Percentiles rank a stretch among this genome's conserved stretches.
Evolutionary conservation across 306 rosid species (phyloP).

Genomic region (Canavalia ensiformis): DNA sequence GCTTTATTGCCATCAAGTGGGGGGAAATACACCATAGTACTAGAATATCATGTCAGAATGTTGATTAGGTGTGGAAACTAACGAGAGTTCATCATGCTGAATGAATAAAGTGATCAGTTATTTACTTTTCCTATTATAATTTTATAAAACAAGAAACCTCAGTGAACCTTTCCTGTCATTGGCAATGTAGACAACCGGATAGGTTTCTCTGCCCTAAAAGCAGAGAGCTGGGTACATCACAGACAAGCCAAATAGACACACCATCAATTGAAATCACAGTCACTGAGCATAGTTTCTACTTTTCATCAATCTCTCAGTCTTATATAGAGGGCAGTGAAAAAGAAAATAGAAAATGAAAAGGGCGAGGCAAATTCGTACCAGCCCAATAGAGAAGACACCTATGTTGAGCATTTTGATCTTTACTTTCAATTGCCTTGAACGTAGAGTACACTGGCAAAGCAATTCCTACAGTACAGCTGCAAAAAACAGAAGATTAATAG

Average conservation of each 20-base stretch:
- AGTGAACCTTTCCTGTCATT: neutral
- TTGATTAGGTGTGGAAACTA: constrained; percentile 12
- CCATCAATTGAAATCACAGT: neutral
- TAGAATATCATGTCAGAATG: neutral
- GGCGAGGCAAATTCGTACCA: constrained; percentile 53
- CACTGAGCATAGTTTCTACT: neutral
- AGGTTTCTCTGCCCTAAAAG: constrained; percentile 7
- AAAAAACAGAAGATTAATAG: constrained; percentile 26
- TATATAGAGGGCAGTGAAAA: neutral
- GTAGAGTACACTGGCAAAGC: constrained; percentile 91
- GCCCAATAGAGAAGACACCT: constrained; percentile 95
- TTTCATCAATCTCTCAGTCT: neutral
- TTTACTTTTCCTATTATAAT: neutral
- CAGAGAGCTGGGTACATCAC: neutral
- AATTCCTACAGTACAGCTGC: constrained; percentile 87
- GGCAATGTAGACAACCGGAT: neutral
- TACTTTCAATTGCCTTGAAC: constrained; percentile 86
- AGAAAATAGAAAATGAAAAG: constrained; percentile 11
- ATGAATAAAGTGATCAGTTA: neutral
- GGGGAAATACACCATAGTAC: neutral
- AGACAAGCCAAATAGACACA: neutral
- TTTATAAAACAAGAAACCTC: neutral
- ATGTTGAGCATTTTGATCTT: constrained; percentile 74
- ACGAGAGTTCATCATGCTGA: neutral
- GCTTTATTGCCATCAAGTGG: constrained; percentile 1